A percentile compares a stretch with the other conserved stretches of the same genome.
Evolutionary conservation across 441 rosid species (phyloP).

Genomic region (Arabidopsis hybrid): DNA sequence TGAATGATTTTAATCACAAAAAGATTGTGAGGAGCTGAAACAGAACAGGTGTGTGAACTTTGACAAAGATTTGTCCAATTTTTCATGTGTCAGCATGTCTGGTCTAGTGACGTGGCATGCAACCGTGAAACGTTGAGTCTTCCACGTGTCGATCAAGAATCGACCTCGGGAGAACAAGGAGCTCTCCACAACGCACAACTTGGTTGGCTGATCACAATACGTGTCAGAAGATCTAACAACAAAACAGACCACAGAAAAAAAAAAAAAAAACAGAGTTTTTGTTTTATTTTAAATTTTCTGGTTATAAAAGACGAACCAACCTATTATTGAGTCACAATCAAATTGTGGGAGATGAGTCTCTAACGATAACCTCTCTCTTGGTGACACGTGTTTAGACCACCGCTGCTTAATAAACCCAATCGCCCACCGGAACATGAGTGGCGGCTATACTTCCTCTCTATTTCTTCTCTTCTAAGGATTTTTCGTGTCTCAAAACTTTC

Average conservation of each 20-base stretch:
- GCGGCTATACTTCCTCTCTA: conserved; percentile 15
- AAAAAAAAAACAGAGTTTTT: background rate
- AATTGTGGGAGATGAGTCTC: conserved; percentile 39
- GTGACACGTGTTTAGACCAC: conserved; percentile 38
- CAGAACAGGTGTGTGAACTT: conserved; percentile 34
- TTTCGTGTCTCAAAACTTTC: conserved; percentile 10
- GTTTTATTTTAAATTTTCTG: background rate
- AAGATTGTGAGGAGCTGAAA: conserved; percentile 7
- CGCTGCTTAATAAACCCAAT: conserved; percentile 29
- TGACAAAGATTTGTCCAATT: background rate
- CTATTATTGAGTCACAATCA: conserved; percentile 22
- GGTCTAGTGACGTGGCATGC: conserved; percentile 12
- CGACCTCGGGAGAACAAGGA: conserved; percentile 41
- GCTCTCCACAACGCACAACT: conserved; percentile 37
- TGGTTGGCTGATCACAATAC: conserved; percentile 37
- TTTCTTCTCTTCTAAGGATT: conserved; percentile 18
- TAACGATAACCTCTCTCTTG: conserved; percentile 32
- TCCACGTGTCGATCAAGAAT: conserved; percentile 25
- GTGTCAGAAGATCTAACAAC: conserved; percentile 38
- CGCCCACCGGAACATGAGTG: conserved; percentile 41
- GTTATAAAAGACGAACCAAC: conserved; percentile 9
- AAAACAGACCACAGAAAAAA: conserved; percentile 3
- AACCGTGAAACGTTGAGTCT: conserved; percentile 7
- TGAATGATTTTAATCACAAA: conserved; percentile 14
- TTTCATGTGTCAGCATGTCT: background rate